Percentiles rank a stretch among this genome's conserved stretches.
Evolutionary conservation across 176 grass and related monocot species (phyloP).

Genomic region (Ensete ventricosum): DNA sequence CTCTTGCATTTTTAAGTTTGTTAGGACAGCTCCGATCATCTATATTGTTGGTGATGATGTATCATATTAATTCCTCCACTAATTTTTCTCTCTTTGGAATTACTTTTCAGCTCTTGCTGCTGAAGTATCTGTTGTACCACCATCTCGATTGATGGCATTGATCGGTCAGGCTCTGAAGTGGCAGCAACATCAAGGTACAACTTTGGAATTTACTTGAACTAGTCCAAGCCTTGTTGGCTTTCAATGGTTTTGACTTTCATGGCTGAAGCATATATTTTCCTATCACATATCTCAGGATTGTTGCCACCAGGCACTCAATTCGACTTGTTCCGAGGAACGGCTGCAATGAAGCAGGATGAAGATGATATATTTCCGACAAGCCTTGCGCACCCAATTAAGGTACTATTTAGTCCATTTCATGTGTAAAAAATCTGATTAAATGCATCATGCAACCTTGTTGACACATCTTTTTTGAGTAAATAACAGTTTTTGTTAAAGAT

Average conservation of each 20-base stretch:
- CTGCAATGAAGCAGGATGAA: constrained; percentile 99
- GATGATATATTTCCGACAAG: constrained; percentile 76
- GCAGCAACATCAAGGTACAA: constrained; percentile 91
- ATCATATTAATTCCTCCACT: background rate
- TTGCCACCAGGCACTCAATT: constrained; percentile 93
- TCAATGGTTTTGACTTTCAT: constrained; percentile 9
- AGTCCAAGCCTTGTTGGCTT: background rate
- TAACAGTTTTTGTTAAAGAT: background rate
- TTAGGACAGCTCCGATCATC: background rate
- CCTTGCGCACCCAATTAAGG: constrained; percentile 91
- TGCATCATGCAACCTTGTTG: background rate
- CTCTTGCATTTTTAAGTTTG: background rate
- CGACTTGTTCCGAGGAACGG: constrained; percentile 97
- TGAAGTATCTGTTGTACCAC: constrained; percentile 92
- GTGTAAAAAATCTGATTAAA: constrained; percentile 1
- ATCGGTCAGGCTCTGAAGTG: constrained; percentile 97
- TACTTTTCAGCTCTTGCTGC: constrained; percentile 63
- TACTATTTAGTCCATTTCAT: constrained; percentile 23
- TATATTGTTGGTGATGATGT: background rate
- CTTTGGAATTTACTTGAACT: background rate
- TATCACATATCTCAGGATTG: constrained; percentile 43
- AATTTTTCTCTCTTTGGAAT: background rate
- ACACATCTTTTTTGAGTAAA: background rate
- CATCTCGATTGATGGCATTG: constrained; percentile 92
- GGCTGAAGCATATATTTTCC: constrained; percentile 3